Base-by-base conservation (phyloP, 2,329 filamentous ascomycete genomes). In the Juglanconis juglandina region DNA sequence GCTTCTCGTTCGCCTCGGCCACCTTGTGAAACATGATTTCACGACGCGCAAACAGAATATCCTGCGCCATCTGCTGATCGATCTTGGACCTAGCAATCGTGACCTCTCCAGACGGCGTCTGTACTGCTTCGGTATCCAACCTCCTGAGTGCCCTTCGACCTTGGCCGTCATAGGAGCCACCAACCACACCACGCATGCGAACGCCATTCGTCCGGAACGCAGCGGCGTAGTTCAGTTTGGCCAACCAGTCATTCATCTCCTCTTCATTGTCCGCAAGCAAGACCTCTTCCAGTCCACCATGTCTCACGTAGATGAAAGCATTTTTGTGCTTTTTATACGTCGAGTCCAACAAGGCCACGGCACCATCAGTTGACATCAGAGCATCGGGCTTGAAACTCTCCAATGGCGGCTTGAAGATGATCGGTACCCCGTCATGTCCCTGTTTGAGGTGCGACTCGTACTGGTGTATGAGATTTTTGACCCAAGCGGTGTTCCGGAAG, bases 241-340 rank as follows among this genome's bases (percentile, higher is more conserved):
- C 91, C 34, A 99, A 79, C 95, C 95, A 99, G 71, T 99, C 95
- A 68, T 97, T 96, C 82, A 96, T 87, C 68, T 99, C 95, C 1
- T 86, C 80, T 68, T 99, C 95, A 56, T 87, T 92, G 68, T 97
- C 93, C 5, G 95, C 94, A 17, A 98, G 79, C 42, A 99, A 88
- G 0, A 94, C 88, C 71, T 99, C 95, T 69, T 99, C 94, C 44
- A 93, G 79, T 1, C 92, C 90, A 54, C 90, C 90, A 65, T 95
- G 91, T 35, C 92, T 87, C 62, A 96, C 90, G 68, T 97, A 94
- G 13, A 93, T 83, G 69, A 99, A 97, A 0, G 95, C 91, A 73
- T 98, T 87, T 75, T 98, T 99, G 75, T 99, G 95, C 73, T 92
- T 95, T 74, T 89, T 96, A 73, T 99, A 99, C 8, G 84, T 90